Percentiles rank a stretch among this genome's conserved stretches.
These are phyloP conservation scores for Rhodotorula sp. DNA, from an alignment of 1,284 basidiomycete species.

Conservation along the genomic window DNA sequence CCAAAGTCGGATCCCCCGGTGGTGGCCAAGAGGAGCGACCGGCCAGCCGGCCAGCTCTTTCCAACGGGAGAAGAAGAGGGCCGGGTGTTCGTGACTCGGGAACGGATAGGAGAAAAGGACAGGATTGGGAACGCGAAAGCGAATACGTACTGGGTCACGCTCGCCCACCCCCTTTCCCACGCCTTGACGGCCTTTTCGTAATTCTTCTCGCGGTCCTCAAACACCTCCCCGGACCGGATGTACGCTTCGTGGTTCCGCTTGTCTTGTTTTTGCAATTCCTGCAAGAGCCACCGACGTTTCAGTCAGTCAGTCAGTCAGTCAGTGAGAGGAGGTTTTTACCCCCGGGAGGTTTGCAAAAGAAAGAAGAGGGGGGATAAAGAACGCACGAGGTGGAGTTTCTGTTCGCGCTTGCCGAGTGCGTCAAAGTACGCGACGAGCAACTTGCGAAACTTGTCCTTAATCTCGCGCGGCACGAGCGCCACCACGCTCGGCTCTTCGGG, in stretches of 20 bases:
- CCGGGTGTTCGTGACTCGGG: too few relatives aligned
- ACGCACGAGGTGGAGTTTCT: slow-evolving; percentile 82
- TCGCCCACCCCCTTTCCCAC: slow-evolving; percentile 84
- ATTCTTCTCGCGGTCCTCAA: slow-evolving; percentile 95
- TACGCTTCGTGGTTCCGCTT: slow-evolving; percentile 96
- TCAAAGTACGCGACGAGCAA: slow-evolving; percentile 94
- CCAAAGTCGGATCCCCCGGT: too few relatives aligned
- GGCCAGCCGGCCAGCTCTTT: too few relatives aligned
- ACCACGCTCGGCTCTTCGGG: slow-evolving; percentile 30
- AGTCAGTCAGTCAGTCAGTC: background rate
- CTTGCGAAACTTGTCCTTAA: slow-evolving; percentile 81
- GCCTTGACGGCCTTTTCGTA: slow-evolving; percentile 97
- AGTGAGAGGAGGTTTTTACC: slow-evolving; percentile 10
- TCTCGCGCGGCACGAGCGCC: slow-evolving; percentile 76
- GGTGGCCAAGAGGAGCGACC: too few relatives aligned
- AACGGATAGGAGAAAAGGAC: too few relatives aligned
- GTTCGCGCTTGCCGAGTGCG: slow-evolving; percentile 81
- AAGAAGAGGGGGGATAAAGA: fast-evolving
- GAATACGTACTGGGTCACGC: slow-evolving; percentile 56
- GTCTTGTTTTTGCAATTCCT: slow-evolving; percentile 95
- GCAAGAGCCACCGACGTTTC: background rate
- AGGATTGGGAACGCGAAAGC: too few relatives aligned
- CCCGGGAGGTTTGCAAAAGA: background rate
- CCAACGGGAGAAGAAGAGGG: too few relatives aligned
- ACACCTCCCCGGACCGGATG: slow-evolving; percentile 96